Evolutionary conservation across 116 monocot genomes (phyloP), one percentile per base, ranked within the genome.

Genomic region (Trichopus zeylanicus): DNA sequence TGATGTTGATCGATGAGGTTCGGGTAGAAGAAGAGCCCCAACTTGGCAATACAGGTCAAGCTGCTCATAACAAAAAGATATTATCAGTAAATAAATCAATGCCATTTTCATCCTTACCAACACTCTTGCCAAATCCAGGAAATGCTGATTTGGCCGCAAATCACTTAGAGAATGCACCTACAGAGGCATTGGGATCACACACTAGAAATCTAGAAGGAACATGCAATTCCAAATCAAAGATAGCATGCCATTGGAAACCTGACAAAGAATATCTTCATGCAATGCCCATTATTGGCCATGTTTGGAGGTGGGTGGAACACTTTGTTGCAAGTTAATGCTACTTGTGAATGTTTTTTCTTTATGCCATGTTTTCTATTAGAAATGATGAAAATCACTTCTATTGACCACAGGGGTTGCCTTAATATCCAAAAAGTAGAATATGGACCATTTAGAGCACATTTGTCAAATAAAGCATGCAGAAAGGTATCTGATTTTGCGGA

Each of bases 321-420:
- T 57, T 33, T 13, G 12, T 8, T 27, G 24, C 0, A 8, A 25
- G 18, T 58, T 18, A 34, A 20, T n/a, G 21, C 21, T 18, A 34
- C 34, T 6, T 11, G 26, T 24, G 53, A 35, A 6, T 54, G 3
- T 24, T 54, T 54, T 4, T 24, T 26, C 26, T 2, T 54, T 24
- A 42, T 46, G 18, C n/a, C 16, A 56, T 56, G 56, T 3, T 6
- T 29, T 56, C 21, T 46, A 29, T 30, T n/a, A 52, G 3, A 5
- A 5, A 3, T 3, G 3, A n/a, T n/a, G n/a, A n/a, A n/a, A n/a
- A n/a, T 13, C 19, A 7, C n/a, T n/a, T n/a, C n/a, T n/a, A n/a
- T 55, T 30, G 24, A 26, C 34, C 20, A 18, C 51, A 70, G 70
- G 31, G 70, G 70, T 16, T 10, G n/a, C 26, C 56, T 70, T 63